phyloP scores from a whole-genome alignment of 2,329 filamentous ascomycete genomes.

The Neobulgaria alba region DNA sequence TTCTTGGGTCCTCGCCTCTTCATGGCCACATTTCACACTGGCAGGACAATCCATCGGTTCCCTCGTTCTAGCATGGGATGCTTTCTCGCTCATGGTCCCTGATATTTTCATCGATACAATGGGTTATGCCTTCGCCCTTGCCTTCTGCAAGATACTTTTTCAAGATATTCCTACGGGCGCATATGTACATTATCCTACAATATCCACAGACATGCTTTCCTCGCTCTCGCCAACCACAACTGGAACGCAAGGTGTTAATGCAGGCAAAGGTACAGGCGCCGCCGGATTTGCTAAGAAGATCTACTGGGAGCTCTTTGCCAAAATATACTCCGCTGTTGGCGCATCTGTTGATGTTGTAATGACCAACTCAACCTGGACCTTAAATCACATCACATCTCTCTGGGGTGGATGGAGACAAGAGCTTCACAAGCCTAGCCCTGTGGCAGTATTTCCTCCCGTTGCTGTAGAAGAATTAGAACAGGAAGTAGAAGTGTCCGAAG shows the following conservation, averaged over 20 bases:
- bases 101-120: slow-evolving; percentile 97
- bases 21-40: slow-evolving; percentile 87
- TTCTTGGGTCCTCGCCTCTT: slow-evolving; percentile 75
- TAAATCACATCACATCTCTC: slow-evolving; percentile 68
- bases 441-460: slow-evolving; percentile 84
- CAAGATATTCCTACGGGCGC: slow-evolving; percentile 73
- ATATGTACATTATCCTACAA: slow-evolving; percentile 97
- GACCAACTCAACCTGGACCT: slow-evolving; percentile 96
- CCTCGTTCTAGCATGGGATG: slow-evolving; percentile 79
- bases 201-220: slow-evolving; percentile 93
- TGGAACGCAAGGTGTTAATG: slow-evolving; percentile 67
- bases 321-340: slow-evolving; percentile 74
- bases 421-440: slow-evolving; percentile 40
- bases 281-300: slow-evolving; percentile 63
- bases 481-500: slow-evolving; percentile 61
- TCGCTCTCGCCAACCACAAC: slow-evolving; percentile 59
- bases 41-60: slow-evolving; percentile 91
- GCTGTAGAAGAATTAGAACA: slow-evolving; percentile 77
- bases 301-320: slow-evolving; percentile 85
- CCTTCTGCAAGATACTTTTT: slow-evolving; percentile 76
- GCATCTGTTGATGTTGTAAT: slow-evolving; percentile 85
- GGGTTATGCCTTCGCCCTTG: slow-evolving; percentile 90
- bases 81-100: slow-evolving; percentile 82
- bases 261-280: slow-evolving; percentile 66
- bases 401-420: slow-evolving; percentile 57